Base-by-base conservation (phyloP, 2,329 filamentous ascomycete genomes). In the Chaetomium globosum region DNA sequence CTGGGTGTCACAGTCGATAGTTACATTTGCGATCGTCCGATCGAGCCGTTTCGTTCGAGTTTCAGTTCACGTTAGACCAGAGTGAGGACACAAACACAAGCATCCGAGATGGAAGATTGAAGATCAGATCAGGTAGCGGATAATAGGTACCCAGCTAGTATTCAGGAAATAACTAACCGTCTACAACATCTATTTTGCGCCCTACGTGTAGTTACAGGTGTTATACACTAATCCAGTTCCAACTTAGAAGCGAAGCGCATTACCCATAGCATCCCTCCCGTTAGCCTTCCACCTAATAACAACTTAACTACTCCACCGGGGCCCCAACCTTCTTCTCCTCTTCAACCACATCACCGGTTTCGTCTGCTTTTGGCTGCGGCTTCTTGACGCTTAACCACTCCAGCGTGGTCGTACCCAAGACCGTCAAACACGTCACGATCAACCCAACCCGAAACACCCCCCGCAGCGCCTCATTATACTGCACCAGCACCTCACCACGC, bases 371-470 rank as follows among this genome's bases (percentile, higher is more conserved):
- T 10, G 2, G 31, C 55, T 52, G 61, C 33, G 54, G 55, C 39
- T 65, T 65, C 63, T 64, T 67, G 10, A 67, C 63, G 21, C 63
- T 68, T 48, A 55, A 21, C 67, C 67, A 68, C 65, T 68, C 67
- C 39, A 68, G 8, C 21, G 48, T 56, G 5, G 43, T 39, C 12
- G 63, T 62, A 1, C 65, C 67, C 0, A 68, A 5, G 16, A 68
- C 33, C 0, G 57, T 30, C 52, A 65, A 21, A 30, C 65, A 65
- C 30, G 67, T 31, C 5, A 65, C 21, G 19, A 68, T 60, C 59
- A 68, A 30, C 9, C 52, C 67, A 3, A 68, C 63, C 7, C n/a
- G 43, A 19, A 68, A 68, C 21, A 60, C 55, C 49, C 46, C 57
- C 52, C 67, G 49, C 19, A 68, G 43, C 30, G 68, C 65, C 19